Conservation (phyloP, 768 basidiomycete genomes). For the Phaeotremella skinneri region DNA sequence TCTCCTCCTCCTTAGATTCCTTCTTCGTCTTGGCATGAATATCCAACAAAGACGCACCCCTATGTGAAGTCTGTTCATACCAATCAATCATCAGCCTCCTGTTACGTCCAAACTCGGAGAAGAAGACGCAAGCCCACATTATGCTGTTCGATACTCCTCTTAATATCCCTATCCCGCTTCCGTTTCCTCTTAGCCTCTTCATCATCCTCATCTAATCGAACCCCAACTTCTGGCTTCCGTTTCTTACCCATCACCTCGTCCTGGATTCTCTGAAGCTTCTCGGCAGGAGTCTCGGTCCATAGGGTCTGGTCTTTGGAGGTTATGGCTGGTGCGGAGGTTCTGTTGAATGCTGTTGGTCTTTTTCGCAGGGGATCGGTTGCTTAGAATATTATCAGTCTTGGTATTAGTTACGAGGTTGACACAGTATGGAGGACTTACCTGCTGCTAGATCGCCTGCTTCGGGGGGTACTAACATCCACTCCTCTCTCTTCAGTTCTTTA, state of each 20-base stretch:
- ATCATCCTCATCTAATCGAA: slow-evolving; percentile 46
- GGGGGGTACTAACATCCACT: slow-evolving; percentile 98
- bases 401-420: background rate
- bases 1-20: slow-evolving; percentile 57
- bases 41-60: slow-evolving; percentile 47
- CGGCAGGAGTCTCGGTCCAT: slow-evolving; percentile 97
- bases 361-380: slow-evolving; percentile 73
- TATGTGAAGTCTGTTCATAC: slow-evolving; percentile 25
- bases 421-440: slow-evolving; percentile 56
- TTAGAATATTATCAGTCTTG: slow-evolving; percentile 41
- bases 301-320: slow-evolving; percentile 61
- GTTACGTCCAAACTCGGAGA: background rate
- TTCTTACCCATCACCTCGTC: slow-evolving; percentile 89
- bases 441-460: slow-evolving; percentile 72
- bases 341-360: slow-evolving; percentile 37
- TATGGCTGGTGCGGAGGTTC: slow-evolving; percentile 18
- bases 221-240: slow-evolving; percentile 65
- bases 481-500: slow-evolving; percentile 76
- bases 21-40: slow-evolving; percentile 49
- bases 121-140: slow-evolving; percentile 37
- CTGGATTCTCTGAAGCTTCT: slow-evolving; percentile 82
- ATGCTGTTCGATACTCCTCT: slow-evolving; percentile 72
- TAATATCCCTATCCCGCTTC: slow-evolving; percentile 67
- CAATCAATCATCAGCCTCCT: background rate
- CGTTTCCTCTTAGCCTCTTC: slow-evolving; percentile 60